Percentiles rank a stretch among this genome's conserved stretches.
These are phyloP conservation scores for Saccharomyces hybrid DNA, from an alignment of 1,139 yeast genomes.

Conservation along the genomic window DNA sequence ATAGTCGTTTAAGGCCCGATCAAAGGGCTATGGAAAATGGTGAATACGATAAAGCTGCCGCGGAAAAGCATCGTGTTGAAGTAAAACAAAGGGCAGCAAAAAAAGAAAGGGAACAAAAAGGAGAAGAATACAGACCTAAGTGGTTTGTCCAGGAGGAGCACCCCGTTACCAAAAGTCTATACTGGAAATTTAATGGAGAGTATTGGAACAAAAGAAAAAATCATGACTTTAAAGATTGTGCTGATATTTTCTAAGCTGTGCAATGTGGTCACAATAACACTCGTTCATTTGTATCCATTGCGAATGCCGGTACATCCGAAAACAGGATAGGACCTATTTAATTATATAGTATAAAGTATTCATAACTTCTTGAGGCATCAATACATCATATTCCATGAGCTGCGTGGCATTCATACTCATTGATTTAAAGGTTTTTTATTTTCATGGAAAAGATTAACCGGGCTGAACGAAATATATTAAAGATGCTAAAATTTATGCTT, in stretches of 20 bases:
- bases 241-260: conserved; percentile 43
- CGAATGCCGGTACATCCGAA: not conserved
- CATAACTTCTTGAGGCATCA: not conserved
- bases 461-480: no score
- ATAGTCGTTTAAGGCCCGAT: conserved; percentile 92
- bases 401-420: not conserved
- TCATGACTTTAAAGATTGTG: conserved; percentile 41
- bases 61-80: conserved; percentile 79
- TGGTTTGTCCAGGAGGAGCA: conserved; percentile 71
- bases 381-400: not conserved
- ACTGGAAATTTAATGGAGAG: conserved; percentile 65
- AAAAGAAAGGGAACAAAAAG: conserved; percentile 51
- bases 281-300: not conserved
- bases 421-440: not conserved
- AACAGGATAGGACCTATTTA: not conserved
- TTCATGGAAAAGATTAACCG: no score
- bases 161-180: conserved; percentile 74
- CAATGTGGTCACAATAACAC: not conserved
- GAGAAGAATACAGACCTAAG: conserved; percentile 52
- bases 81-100: conserved; percentile 86
- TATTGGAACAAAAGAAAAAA: conserved; percentile 72
- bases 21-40: conserved; percentile 99
- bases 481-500: no score
- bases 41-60: conserved; percentile 75
- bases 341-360: not conserved